A percentile compares a stretch with the other conserved stretches of the same genome.
Evolutionary conservation across 306 rosid genomes (phyloP).

Genomic region (Cicer pinnatifidum): DNA sequence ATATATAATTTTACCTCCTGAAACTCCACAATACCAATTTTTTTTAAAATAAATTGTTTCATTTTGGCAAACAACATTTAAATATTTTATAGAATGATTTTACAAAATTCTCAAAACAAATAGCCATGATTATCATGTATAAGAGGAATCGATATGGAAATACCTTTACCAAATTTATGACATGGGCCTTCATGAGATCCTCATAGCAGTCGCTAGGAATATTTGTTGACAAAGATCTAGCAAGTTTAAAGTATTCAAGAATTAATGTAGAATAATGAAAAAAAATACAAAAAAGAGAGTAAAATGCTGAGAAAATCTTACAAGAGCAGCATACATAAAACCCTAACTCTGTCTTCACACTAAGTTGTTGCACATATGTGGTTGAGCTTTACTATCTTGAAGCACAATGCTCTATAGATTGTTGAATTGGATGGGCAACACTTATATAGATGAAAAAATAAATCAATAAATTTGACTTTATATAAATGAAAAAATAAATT

Average conservation of each 20-base stretch:
- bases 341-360: background rate
- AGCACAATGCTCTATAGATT: background rate
- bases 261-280: background rate
- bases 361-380: background rate
- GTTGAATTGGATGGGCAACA: background rate
- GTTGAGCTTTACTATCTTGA: background rate
- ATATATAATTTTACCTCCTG: no score
- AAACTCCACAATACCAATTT: no score
- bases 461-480: background rate
- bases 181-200: slow-evolving; percentile 71
- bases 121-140: background rate
- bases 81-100: no score
- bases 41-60: no score
- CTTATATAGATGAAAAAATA: background rate
- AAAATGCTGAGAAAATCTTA: background rate
- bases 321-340: background rate
- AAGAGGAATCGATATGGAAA: slow-evolving; percentile 11
- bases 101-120: no score
- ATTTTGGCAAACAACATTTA: no score
- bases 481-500: background rate
- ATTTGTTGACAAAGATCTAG: background rate
- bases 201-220: slow-evolving; percentile 59
- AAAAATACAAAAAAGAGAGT: background rate
- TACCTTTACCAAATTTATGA: slow-evolving; percentile 85
- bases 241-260: background rate